Conservation (phyloP, 2,329 filamentous ascomycete genomes). For the Zarea fungicola region DNA sequence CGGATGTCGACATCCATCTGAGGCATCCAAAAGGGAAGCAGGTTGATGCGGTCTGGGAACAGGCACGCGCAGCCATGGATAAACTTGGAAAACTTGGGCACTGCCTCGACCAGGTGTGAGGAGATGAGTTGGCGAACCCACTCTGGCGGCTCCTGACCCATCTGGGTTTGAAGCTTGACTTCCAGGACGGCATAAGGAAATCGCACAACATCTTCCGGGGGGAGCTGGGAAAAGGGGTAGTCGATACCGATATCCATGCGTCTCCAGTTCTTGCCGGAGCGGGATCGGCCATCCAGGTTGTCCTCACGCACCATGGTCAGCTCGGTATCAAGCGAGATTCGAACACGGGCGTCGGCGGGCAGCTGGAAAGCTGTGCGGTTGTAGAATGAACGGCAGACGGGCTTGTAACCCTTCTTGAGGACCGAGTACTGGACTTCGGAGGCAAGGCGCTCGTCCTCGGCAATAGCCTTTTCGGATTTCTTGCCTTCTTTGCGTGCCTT, state of each 20-base stretch:
- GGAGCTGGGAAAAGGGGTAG: constrained; percentile 86
- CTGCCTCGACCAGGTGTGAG: constrained; percentile 95
- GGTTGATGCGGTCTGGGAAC: constrained; percentile 79
- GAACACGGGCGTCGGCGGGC: constrained; percentile 89
- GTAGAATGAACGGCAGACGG: constrained; percentile 94
- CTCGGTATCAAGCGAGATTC: constrained; percentile 95
- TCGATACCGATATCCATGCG: constrained; percentile 97
- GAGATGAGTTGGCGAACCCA: constrained; percentile 93
- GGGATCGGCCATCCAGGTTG: constrained; percentile 73
- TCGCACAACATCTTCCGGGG: constrained; percentile 75
- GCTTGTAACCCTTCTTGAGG: constrained; percentile 77
- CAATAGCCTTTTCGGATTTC: constrained; percentile 87
- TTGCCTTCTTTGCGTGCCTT: constrained; percentile 95
- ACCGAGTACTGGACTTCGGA: constrained; percentile 91
- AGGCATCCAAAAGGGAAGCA: constrained; percentile 95
- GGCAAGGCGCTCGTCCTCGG: constrained; percentile 83
- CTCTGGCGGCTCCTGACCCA: constrained; percentile 88
- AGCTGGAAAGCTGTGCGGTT: constrained; percentile 97
- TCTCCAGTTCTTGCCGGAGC: constrained; percentile 87
- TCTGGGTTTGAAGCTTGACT: constrained; percentile 95
- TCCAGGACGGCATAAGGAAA: constrained; percentile 97
- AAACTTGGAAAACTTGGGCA: constrained; percentile 98
- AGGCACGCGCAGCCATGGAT: constrained; percentile 90
- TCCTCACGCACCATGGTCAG: constrained; percentile 93
- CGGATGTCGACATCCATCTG: constrained; percentile 98